phyloP scores from a whole-genome alignment of 2,329 filamentous ascomycete genomes.

The Mycosphaerella sp. region DNA sequence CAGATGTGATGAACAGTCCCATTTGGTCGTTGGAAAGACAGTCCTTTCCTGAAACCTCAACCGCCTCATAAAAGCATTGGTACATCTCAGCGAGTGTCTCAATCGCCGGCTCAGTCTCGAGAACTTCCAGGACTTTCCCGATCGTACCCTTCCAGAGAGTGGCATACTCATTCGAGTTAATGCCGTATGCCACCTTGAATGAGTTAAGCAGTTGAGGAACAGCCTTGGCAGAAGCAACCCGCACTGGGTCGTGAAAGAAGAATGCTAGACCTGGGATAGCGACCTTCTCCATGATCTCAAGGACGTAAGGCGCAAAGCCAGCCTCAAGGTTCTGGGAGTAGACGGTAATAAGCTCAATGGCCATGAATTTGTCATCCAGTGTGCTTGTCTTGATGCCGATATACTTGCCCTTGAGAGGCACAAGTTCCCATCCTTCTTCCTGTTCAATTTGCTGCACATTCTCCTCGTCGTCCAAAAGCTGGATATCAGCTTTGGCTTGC shows the following conservation, averaged over 20 bases:
- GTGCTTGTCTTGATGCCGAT: conserved; percentile 97
- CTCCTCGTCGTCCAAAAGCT: conserved; percentile 90
- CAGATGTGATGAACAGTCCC: conserved; percentile 78
- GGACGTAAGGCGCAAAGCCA: conserved; percentile 84
- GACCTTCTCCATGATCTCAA: conserved; percentile 93
- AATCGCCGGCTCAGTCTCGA: conserved; percentile 88
- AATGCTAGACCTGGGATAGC: conserved; percentile 89
- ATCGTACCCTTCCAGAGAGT: conserved; percentile 79
- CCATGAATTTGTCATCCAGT: conserved; percentile 98
- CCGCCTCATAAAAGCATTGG: conserved; percentile 98
- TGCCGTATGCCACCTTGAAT: conserved; percentile 86
- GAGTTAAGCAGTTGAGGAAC: conserved; percentile 89
- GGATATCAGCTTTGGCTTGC: conserved; percentile 93
- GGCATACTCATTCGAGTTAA: conserved; percentile 69
- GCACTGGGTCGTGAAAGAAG: conserved; percentile 98
- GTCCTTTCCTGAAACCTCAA: conserved; percentile 85
- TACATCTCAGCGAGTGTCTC: conserved; percentile 99
- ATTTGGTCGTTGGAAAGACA: conserved; percentile 74
- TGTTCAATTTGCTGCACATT: conserved; percentile 88
- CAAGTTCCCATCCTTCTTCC: conserved; percentile 95
- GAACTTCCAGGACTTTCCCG: conserved; percentile 85
- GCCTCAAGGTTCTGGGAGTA: conserved; percentile 95
- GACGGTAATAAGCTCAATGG: conserved; percentile 96
- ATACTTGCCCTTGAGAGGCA: conserved; percentile 94
- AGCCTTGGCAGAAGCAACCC: conserved; percentile 89